A percentile compares a stretch with the other conserved stretches of the same genome.
phyloP scores from a whole-genome alignment of 1,139 yeast species.

The Kodamaea suecica region DNA sequence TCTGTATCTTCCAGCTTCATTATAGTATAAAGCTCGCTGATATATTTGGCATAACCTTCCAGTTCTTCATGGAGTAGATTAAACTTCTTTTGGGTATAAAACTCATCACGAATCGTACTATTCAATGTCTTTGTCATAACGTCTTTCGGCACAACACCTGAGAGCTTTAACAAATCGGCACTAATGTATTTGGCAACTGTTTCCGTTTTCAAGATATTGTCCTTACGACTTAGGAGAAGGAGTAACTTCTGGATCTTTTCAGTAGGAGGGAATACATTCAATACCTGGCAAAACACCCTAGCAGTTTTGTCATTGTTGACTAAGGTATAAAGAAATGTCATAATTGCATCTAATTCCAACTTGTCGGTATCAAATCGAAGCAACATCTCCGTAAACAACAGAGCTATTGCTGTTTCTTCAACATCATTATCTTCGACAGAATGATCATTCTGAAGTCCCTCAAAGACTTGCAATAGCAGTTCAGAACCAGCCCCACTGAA shows the following conservation, averaged over 20 bases:
- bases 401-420: constrained; percentile 12
- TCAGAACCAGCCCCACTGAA: constrained; percentile 31
- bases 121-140: constrained; percentile 39
- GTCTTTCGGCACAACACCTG: constrained; percentile 40
- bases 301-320: constrained; percentile 36
- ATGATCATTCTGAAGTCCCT: constrained; percentile 3
- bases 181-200: constrained; percentile 37
- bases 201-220: constrained; percentile 34
- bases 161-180: constrained; percentile 33
- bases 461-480: constrained; percentile 27
- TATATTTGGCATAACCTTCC: constrained; percentile 75
- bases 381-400: constrained; percentile 37
- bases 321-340: constrained; percentile 27
- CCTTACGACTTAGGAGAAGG: constrained; percentile 21
- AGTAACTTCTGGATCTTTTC: constrained; percentile 29
- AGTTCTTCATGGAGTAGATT: constrained; percentile 75
- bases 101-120: constrained; percentile 47
- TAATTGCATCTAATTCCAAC: constrained; percentile 23
- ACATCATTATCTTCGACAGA: constrained; percentile 9
- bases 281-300: constrained; percentile 41
- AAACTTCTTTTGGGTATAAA: constrained; percentile 69
- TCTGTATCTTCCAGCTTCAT: constrained; percentile 39
- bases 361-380: constrained; percentile 28
- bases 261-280: constrained; percentile 43
- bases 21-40: constrained; percentile 50